Evolutionary conservation across 305 asterid species (phyloP).

Genomic region (Nicotiana rustica): DNA sequence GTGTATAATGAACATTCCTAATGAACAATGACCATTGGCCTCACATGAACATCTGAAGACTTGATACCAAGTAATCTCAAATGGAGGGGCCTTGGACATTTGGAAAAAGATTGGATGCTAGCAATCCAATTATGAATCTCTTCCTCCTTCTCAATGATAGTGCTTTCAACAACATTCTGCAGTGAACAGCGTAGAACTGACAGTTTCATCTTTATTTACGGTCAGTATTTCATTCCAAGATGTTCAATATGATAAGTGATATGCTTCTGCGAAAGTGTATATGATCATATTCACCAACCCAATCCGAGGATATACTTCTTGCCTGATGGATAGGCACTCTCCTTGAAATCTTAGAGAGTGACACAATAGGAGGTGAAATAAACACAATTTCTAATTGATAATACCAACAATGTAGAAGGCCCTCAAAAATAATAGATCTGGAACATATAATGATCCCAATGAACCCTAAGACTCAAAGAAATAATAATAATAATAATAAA

Average conservation of each 20-base stretch:
- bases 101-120: neutral
- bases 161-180: neutral
- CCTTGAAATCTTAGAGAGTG: neutral
- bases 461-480: too few relatives aligned
- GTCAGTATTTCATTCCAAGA: conserved; percentile 22
- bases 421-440: neutral
- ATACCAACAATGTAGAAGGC: conserved; percentile 17
- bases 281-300: conserved; percentile 24
- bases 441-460: neutral
- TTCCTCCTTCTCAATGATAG: neutral
- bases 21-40: neutral
- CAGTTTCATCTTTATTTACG: neutral
- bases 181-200: neutral
- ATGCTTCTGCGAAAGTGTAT: neutral
- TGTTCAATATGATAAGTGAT: conserved; percentile 20
- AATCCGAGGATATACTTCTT: neutral
- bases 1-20: too few relatives aligned
- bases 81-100: neutral
- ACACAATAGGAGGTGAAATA: neutral
- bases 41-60: conserved; percentile 1
- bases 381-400: neutral
- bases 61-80: too few relatives aligned
- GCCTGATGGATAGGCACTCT: conserved; percentile 7
- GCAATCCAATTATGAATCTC: neutral
- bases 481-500: neutral